Percentiles rank a stretch among this genome's conserved stretches.
Evolutionary conservation across 2,329 filamentous ascomycete genomes (phyloP).

Genomic region (Lithohypha guttulata): DNA sequence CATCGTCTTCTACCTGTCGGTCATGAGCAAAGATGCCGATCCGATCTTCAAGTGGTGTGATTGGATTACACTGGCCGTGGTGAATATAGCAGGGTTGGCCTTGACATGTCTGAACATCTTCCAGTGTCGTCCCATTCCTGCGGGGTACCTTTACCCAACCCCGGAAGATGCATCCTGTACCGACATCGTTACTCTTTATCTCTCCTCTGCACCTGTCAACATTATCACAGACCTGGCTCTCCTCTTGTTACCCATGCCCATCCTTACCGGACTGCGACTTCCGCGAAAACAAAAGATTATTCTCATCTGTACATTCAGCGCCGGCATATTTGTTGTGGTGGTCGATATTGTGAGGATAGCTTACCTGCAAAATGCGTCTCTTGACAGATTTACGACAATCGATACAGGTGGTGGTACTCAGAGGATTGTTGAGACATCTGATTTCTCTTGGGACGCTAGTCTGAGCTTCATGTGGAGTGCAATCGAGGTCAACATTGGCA

Average conservation of each 20-base stretch:
- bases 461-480: conserved; percentile 88
- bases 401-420: conserved; percentile 8
- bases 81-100: conserved; percentile 67
- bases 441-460: conserved; percentile 65
- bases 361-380: conserved; percentile 66
- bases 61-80: conserved; percentile 64
- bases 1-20: conserved; percentile 74
- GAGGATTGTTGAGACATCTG: conserved; percentile 22
- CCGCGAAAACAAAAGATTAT: conserved; percentile 81
- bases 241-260: conserved; percentile 75
- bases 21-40: conserved; percentile 59
- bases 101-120: conserved; percentile 80
- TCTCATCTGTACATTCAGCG: conserved; percentile 70
- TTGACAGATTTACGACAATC: conserved; percentile 33
- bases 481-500: conserved; percentile 81
- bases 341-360: conserved; percentile 85
- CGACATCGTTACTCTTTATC: conserved; percentile 53
- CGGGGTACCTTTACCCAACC: conserved; percentile 50
- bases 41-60: conserved; percentile 69
- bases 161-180: conserved; percentile 43
- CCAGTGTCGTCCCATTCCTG: conserved; percentile 66
- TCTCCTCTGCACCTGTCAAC: conserved; percentile 75
- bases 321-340: conserved; percentile 77
- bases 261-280: conserved; percentile 74
- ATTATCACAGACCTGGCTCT: conserved; percentile 85